Base-by-base conservation (phyloP, 345 rosid species). In the Trapa bicornis region DNA sequence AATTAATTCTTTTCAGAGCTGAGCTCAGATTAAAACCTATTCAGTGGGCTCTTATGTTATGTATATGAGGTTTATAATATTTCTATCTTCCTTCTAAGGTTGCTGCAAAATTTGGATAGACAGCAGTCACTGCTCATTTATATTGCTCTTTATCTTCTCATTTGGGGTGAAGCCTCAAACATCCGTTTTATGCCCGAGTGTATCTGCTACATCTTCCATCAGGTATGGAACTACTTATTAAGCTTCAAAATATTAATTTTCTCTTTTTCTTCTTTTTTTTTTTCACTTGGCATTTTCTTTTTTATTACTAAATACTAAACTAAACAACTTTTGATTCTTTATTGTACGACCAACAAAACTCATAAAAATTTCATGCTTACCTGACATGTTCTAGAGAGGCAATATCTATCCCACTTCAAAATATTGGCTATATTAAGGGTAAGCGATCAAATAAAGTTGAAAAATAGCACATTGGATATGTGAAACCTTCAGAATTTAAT, bases 111-210 rank as follows among this genome's bases (percentile, higher is more conserved):
- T 73, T 70, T 68, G 68, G 68, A 89, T 63, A 65, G 65, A 72
- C 88, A 85, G 75, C 96, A 81, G 66, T 54, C 84, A 63, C 76
- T 83, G 78, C 97, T 94, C 75, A 66, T 94, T 70, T 94, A 91
- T 73, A 84, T 89, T 65, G 83, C 86, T 3, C 89, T 94, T 57
- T 94, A 86, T 78, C 91, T 91, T 79, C 97, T 94, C 69, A 87
- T 94, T 71, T 94, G 99, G 99, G 99, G 99, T 29, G 99, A 94
- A 84, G 97, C 99, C 80, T 94, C 99, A 75, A 94, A 94, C 78
- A 78, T 91, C 65, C 88, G 99, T 32, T 94, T 94, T 81, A 91
- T 94, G 99, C 97, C 99, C 33, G 99, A 94, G 79, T 94, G 99
- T 82, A 74, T 94, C 67, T 91, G 99, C 89, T 94, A 89, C 85